Base-by-base conservation (phyloP, 768 basidiomycete genomes). In the Lactarius sp. region DNA sequence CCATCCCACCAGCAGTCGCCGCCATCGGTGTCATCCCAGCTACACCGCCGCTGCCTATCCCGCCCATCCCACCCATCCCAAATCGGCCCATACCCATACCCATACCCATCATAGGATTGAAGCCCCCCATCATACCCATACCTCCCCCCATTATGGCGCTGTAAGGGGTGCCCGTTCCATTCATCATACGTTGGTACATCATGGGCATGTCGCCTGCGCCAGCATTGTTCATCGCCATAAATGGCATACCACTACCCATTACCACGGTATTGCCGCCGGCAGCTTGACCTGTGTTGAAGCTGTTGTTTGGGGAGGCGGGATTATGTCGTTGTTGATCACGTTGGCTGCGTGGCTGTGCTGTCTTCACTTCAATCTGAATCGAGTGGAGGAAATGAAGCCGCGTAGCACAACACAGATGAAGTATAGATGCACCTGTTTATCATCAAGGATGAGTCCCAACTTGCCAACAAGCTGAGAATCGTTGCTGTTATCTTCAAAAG, bases 121-220 rank as follows among this genome's bases (percentile, higher is more conserved):
- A 67, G 27, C 58, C 54, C 2, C 62, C 59, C 66, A 68, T 68
- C 66, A 67, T 67, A 14, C 62, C 61, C 73, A 77, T 75, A 0
- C 72, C 76, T 2, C 74, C 75, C 74, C 77, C 69, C 60, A 77
- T 76, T 61, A 64, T 66, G 27, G 64, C 71, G 22, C 57, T 55
- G 34, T 68, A 71, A 3, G 80, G 81, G 0, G 78, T 85, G 42
- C 84, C 83, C 52, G 89, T 83, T 78, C 91, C 88, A 71, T 88
- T 86, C 80, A 92, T 88, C 96, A 98, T 98, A 66, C 93, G 88
- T 39, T 94, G 93, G 76, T 97, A 98, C 63, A 98, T 85, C 72
- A 60, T 65, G n/a, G n/a, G n/a, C n/a, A n/a, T n/a, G n/a, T n/a
- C n/a, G n/a, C n/a, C n/a, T n/a, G n/a, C n/a, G n/a, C 41, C 69